Percentiles rank a stretch among this genome's conserved stretches.
Evolutionary conservation across 345 rosid genomes (phyloP).

Genomic region (Eutrema japonicum): DNA sequence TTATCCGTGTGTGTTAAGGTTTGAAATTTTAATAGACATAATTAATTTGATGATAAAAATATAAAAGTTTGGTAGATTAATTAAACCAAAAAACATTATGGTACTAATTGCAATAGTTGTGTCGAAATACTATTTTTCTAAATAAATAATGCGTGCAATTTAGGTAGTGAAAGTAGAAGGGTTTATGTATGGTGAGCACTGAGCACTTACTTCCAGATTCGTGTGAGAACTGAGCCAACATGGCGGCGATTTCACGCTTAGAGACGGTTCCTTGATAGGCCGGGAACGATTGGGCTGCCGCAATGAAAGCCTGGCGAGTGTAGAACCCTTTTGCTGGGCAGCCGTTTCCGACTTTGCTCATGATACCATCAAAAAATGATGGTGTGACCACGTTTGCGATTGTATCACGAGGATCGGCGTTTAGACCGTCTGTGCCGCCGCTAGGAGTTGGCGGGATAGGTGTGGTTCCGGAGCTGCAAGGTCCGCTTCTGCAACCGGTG

Average conservation of each 20-base stretch:
- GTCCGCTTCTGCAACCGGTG: constrained; percentile 43
- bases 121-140: neutral
- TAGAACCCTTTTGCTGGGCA: constrained; percentile 62
- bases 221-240: constrained; percentile 57
- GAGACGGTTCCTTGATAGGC: constrained; percentile 49
- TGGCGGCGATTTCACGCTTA: constrained; percentile 60
- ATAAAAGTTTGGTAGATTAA: neutral
- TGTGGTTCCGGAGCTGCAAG: constrained; percentile 17
- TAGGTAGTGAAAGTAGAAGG: constrained; percentile 4
- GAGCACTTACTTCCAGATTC: constrained; percentile 56
- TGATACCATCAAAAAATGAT: constrained; percentile 51
- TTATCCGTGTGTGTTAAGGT: neutral
- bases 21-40: neutral
- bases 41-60: neutral
- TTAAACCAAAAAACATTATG: neutral
- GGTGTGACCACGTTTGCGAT: constrained; percentile 52
- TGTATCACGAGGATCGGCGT: constrained; percentile 33
- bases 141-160: neutral
- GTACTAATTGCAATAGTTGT: neutral
- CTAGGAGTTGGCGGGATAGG: constrained; percentile 40
- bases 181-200: constrained; percentile 11
- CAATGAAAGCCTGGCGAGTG: constrained; percentile 45
- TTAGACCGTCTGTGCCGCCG: constrained; percentile 34
- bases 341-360: constrained; percentile 39
- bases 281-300: constrained; percentile 37